These are phyloP conservation scores for Dillenia turbinata DNA, from an alignment of 164 flowering plant genomes.

Conservation along the genomic window DNA sequence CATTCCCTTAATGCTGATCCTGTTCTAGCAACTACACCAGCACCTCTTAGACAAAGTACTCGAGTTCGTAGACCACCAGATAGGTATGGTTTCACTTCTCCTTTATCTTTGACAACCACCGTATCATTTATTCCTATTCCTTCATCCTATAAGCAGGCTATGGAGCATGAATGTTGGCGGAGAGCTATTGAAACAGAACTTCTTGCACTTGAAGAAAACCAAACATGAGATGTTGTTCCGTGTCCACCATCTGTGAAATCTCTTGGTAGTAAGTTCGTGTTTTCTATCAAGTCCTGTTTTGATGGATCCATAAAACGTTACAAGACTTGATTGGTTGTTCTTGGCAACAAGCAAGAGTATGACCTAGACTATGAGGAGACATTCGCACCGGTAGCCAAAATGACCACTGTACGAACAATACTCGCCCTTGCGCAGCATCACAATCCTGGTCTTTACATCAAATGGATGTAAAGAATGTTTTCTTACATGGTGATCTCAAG, in stretches of 20 bases:
- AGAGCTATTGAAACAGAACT: background rate
- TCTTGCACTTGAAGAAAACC: background rate
- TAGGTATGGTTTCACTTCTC: constrained; percentile 4
- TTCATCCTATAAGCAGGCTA: background rate
- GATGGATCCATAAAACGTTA: background rate
- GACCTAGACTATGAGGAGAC: no score
- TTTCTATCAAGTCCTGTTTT: no score
- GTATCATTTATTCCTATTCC: background rate
- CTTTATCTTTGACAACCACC: background rate
- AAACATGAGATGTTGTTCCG: no score
- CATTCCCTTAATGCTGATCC: no score
- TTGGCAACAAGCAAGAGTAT: no score
- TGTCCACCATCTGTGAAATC: background rate
- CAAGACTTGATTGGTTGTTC: background rate
- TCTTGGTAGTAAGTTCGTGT: background rate
- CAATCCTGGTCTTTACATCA: background rate
- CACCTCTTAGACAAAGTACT: no score
- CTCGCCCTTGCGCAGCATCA: background rate
- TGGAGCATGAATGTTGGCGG: constrained; percentile 3
- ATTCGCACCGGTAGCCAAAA: no score
- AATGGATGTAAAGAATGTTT: constrained; percentile 1
- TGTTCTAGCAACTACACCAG: no score
- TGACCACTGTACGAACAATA: constrained; percentile 5
- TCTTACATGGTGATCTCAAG: background rate
- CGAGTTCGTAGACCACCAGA: background rate